Evolutionary conservation across 805 yeast species (phyloP).

Genomic region (Cyberlindnera maritima): DNA sequence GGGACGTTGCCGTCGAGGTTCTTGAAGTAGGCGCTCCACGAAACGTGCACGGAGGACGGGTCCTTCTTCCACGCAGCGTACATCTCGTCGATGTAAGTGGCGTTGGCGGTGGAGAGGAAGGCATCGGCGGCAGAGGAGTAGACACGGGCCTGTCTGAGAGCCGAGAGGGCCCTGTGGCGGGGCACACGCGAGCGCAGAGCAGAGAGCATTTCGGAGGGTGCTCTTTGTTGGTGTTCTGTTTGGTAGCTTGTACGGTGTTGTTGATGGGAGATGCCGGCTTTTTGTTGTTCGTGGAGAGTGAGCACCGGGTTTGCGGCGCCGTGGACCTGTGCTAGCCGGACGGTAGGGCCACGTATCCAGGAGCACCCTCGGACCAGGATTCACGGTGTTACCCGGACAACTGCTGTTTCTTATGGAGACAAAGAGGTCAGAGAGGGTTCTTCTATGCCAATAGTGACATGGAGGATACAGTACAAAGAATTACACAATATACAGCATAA

Average conservation of each 20-base stretch:
- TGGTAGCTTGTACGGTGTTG: not conserved
- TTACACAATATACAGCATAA: no score
- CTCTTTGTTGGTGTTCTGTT: not conserved
- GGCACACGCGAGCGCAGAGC: slow-evolving; percentile 26
- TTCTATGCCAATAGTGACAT: no score
- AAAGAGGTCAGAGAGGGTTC: no score
- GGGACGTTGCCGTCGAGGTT: slow-evolving; percentile 75
- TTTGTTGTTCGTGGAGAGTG: no score
- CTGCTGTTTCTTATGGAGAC: no score
- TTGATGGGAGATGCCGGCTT: not conserved
- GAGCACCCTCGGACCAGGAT: no score
- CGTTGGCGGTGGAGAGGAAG: slow-evolving; percentile 80
- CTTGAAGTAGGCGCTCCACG: slow-evolving; percentile 97
- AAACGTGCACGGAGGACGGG: slow-evolving; percentile 86
- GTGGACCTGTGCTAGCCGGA: not conserved
- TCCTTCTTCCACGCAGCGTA: slow-evolving; percentile 91
- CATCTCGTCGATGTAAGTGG: slow-evolving; percentile 96
- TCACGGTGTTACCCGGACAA: not conserved
- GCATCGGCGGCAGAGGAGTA: slow-evolving; percentile 46
- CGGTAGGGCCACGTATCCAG: not conserved
- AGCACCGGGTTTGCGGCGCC: slow-evolving; percentile 11
- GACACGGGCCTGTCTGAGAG: slow-evolving; percentile 14
- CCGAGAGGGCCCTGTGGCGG: slow-evolving; percentile 22
- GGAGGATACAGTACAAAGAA: no score
- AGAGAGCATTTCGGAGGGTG: slow-evolving; percentile 21